Conservation (phyloP, 495 filamentous ascomycete species). For the Aspergillus wentii region DNA sequence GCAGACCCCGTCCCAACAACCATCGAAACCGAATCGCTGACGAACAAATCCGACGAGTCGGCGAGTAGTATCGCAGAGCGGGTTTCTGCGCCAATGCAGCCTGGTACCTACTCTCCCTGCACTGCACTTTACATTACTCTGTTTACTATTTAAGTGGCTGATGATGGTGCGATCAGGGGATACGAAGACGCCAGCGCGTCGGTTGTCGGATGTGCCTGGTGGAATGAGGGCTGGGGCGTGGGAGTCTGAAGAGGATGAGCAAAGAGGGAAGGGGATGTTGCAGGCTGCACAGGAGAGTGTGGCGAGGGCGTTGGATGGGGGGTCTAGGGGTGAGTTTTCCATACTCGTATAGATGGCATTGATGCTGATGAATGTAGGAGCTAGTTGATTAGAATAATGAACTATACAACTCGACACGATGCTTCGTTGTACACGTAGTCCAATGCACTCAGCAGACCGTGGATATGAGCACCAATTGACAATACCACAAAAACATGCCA, state of each 20-base stretch:
- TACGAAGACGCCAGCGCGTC: constrained; percentile 20
- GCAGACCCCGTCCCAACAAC: constrained; percentile 12
- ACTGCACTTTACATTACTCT: too few species aligned
- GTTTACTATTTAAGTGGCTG: neutral
- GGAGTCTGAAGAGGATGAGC: neutral
- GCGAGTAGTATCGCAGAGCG: constrained; percentile 17
- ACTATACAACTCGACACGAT: neutral
- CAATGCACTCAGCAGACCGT: constrained; percentile 12
- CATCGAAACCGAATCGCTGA: constrained; percentile 9
- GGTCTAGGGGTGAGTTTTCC: constrained; percentile 16
- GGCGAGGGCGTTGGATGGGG: constrained; percentile 23
- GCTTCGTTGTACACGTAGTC: constrained; percentile 8
- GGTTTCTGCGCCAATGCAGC: constrained; percentile 18
- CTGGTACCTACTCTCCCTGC: constrained; percentile 13
- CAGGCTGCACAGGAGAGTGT: constrained; percentile 19
- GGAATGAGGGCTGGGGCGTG: constrained; percentile 5
- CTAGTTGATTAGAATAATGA: neutral
- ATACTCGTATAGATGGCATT: too few species aligned
- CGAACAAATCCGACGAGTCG: constrained; percentile 9
- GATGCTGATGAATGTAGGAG: neutral
- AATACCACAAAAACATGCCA: constrained; percentile 18
- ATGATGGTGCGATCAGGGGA: constrained; percentile 13
- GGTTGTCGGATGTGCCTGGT: constrained; percentile 20
- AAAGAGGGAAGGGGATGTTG: constrained; percentile 10
- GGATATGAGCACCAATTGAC: constrained; percentile 13